Percentiles rank a stretch among this genome's conserved stretches.
phyloP scores from a whole-genome alignment of 75 land plant species.

The Pseudotsuga menziesii region DNA sequence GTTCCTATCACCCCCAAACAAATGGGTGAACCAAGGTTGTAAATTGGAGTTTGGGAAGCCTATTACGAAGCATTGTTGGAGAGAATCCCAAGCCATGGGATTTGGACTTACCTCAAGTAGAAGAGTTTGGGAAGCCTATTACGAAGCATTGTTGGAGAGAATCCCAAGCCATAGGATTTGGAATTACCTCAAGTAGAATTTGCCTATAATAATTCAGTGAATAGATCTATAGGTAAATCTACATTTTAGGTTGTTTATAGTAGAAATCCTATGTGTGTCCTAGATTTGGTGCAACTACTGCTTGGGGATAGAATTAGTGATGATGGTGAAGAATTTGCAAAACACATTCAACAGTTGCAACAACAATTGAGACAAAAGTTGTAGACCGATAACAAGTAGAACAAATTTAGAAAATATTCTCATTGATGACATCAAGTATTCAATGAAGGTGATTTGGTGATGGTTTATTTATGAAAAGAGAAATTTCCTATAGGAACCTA shows the following conservation, averaged over 20 bases:
- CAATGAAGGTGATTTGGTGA: neutral
- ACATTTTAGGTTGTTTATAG: slow-evolving; percentile 13
- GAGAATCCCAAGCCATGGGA: neutral
- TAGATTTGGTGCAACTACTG: slow-evolving; percentile 6
- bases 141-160: neutral
- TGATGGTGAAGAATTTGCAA: too few species aligned
- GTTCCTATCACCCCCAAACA: slow-evolving; percentile 12
- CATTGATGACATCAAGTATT: too few species aligned
- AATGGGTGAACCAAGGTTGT: neutral
- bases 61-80: neutral
- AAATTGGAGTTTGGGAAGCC: neutral
- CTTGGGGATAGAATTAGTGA: neutral
- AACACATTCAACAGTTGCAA: neutral
- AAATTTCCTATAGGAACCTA: neutral
- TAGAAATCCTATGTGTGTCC: neutral
- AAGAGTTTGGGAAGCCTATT: neutral
- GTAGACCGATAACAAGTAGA: neutral
- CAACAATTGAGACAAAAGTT: neutral
- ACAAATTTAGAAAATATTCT: neutral
- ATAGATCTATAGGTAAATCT: neutral
- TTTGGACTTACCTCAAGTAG: slow-evolving; percentile 3
- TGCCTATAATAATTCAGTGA: slow-evolving; percentile 1
- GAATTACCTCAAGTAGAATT: slow-evolving; percentile 5
- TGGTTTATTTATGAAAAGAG: neutral
- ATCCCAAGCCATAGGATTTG: neutral